phyloP scores from a whole-genome alignment of 345 rosid species.

The Boechera divaricarpa region DNA sequence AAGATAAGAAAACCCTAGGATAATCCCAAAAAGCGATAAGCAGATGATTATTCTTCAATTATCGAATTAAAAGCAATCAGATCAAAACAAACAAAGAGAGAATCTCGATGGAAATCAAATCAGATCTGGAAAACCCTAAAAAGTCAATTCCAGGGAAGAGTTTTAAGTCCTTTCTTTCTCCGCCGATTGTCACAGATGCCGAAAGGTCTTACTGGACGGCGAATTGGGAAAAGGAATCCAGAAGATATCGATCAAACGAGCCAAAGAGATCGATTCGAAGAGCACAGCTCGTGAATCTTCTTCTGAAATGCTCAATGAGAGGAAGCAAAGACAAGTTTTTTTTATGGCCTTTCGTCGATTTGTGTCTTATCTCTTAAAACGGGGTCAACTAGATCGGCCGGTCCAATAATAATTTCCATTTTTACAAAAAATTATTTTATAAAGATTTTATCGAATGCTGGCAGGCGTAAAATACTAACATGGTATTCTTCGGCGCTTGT shows the following conservation, averaged over 20 bases:
- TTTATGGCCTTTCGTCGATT: slow-evolving; percentile 6
- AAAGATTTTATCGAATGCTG: background rate
- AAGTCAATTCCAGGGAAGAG: slow-evolving; percentile 29
- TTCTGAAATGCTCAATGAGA: slow-evolving; percentile 2
- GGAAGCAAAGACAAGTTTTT: background rate
- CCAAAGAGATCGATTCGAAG: slow-evolving; percentile 16
- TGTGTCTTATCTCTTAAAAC: slow-evolving; percentile 3
- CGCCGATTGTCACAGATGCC: slow-evolving; percentile 43
- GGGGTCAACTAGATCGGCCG: slow-evolving; percentile 17
- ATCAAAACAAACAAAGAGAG: slow-evolving; percentile 33
- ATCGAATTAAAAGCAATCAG: slow-evolving; percentile 3
- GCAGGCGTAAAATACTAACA: background rate
- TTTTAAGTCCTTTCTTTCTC: slow-evolving; percentile 41
- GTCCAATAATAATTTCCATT: background rate
- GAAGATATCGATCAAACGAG: slow-evolving; percentile 27
- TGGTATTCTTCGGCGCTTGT: background rate
- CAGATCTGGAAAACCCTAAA: slow-evolving; percentile 46
- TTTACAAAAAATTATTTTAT: background rate
- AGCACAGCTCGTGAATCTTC: background rate
- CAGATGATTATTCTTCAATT: slow-evolving; percentile 16
- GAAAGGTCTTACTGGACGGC: slow-evolving; percentile 54
- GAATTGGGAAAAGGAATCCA: slow-evolving; percentile 11
- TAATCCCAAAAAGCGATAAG: background rate
- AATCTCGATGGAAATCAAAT: slow-evolving; percentile 32
- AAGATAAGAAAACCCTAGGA: slow-evolving; percentile 1